Evolutionary conservation across 2,329 filamentous ascomycete species (phyloP), one percentile per base, ranked within the genome.

Genomic region (Chalaropsis thielavioides): DNA sequence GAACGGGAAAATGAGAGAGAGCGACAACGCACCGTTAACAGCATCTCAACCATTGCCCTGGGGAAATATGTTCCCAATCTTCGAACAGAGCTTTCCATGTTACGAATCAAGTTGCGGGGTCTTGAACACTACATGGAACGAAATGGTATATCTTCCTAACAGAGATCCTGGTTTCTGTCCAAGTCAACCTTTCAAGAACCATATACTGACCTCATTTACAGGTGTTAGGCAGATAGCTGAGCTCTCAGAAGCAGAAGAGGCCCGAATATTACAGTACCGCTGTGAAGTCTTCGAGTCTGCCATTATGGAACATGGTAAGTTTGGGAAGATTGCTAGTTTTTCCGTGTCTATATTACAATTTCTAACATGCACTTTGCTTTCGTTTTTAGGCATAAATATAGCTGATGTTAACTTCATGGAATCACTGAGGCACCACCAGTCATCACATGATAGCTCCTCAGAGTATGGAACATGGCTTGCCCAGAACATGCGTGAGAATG

Each of bases 241-340:
- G 68, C 72, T 82, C 64, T 83, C 80, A 63, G 79, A 82, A 68
- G 75, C 78, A 27, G 81, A 84, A 72, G 82, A 84, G 71, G 81
- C 81, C 31, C 76, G 81, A 65, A 75, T 77, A 44, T 73, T 83
- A 63, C 81, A 84, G 71, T 81, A 83, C 69, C 79, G 78, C 68
- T 83, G 81, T 72, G 81, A 84, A 72, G 82, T 80, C 71, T 78
- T 84, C 64, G 80, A 83, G 70, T 75, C 75, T 62, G 77, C 77
- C 65, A 80, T 80, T 69, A 71, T 81, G 67, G 76, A 79, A 19
- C 73, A 77, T 72, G 78, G 78, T 80, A 75, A 59, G 76, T 70
- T 61, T 46, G 49, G 40, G n/a, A 58, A 58, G 8, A 38, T 11
- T 58, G 7, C 15, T 17, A 4, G 27, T 31, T 58, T 19, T 10